These are phyloP conservation scores for Stephania yunnanensis DNA, from an alignment of 164 flowering plant species.

Conservation along the genomic window DNA sequence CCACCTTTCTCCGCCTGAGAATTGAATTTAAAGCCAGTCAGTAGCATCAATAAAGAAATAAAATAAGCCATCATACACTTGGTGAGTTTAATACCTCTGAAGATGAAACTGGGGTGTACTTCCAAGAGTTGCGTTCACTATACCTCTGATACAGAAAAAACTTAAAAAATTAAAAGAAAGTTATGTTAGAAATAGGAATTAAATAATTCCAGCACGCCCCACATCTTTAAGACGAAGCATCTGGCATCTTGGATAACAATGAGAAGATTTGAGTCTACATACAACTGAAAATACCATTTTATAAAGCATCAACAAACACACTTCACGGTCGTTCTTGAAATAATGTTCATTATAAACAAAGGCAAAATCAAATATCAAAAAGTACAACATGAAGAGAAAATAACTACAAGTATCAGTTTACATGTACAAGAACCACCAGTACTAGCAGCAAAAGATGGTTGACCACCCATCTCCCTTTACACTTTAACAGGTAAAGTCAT, in stretches of 20 bases:
- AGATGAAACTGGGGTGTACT: constrained; percentile 50
- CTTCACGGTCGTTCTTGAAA: neutral
- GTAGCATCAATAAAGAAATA: constrained; percentile 3
- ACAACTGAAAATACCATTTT: neutral
- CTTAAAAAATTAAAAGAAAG: constrained; percentile 29
- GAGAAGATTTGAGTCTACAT: neutral
- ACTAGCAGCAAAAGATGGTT: neutral
- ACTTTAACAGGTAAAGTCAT: too few species aligned
- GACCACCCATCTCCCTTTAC: neutral
- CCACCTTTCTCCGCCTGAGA: constrained; percentile 86
- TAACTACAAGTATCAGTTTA: neutral
- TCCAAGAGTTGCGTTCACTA: constrained; percentile 79
- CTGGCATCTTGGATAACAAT: neutral
- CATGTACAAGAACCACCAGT: too few species aligned
- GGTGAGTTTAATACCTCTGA: constrained; percentile 57
- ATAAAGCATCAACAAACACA: neutral
- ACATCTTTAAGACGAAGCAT: neutral
- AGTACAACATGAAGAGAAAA: neutral
- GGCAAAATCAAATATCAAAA: neutral
- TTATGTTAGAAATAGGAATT: constrained; percentile 5
- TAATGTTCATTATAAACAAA: neutral
- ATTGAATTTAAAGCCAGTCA: constrained; percentile 13
- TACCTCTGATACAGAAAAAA: constrained; percentile 91
- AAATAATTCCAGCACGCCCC: neutral
- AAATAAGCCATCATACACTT: constrained; percentile 4